Conservation (phyloP, 1,284 basidiomycete genomes). For the Boletus mariae region DNA sequence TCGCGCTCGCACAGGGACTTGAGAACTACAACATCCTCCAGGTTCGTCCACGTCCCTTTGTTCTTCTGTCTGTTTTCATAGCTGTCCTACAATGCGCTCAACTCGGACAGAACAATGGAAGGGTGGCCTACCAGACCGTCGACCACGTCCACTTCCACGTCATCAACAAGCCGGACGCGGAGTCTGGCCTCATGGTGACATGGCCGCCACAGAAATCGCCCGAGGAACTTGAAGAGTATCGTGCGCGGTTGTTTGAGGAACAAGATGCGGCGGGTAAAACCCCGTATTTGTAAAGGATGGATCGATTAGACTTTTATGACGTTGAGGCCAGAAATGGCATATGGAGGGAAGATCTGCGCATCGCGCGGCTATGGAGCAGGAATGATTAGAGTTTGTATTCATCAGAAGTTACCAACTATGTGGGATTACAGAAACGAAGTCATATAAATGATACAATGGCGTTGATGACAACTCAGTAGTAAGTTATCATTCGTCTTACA, state of each 20-base stretch:
- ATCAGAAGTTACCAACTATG: too few species aligned
- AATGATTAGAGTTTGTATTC: background rate
- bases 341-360: background rate
- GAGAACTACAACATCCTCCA: conserved; percentile 85
- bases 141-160: conserved; percentile 89
- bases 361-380: too few species aligned
- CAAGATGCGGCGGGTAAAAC: conserved; percentile 28
- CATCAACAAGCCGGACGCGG: conserved; percentile 78
- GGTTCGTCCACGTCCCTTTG: conserved; percentile 30
- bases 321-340: background rate
- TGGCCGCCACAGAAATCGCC: conserved; percentile 59
- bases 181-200: conserved; percentile 66
- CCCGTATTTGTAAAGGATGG: background rate
- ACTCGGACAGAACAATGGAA: conserved; percentile 70
- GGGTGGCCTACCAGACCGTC: conserved; percentile 78
- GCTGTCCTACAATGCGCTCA: too few species aligned
- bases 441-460: too few species aligned
- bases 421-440: too few species aligned
- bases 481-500: too few species aligned
- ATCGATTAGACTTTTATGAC: background rate
- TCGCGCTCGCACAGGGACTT: conserved; percentile 69
- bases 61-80: background rate
- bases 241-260: conserved; percentile 56
- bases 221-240: conserved; percentile 56
- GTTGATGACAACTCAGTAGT: too few species aligned